These are phyloP conservation scores for Phytophthora melonis DNA, from an alignment of 352 stramenopile species.

Conservation along the genomic window DNA sequence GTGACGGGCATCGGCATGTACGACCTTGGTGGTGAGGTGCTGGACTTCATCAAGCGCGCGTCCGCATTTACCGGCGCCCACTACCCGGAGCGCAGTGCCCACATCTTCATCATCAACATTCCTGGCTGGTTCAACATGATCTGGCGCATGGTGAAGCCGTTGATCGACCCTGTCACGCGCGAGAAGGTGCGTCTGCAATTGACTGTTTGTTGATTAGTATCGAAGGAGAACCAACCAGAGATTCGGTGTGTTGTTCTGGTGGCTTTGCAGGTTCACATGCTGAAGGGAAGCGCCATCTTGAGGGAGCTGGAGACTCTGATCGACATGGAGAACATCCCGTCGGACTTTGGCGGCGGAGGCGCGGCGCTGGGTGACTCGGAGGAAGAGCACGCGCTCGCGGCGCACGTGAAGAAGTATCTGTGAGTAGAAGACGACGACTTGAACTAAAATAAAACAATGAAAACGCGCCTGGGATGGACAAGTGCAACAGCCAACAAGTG, in stretches of 20 bases:
- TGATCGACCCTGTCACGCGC: conserved; percentile 94
- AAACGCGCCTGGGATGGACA: conserved; percentile 22
- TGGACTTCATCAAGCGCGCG: conserved; percentile 91
- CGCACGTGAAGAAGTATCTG: conserved; percentile 81
- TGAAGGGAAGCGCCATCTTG: conserved; percentile 84
- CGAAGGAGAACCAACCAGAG: background rate
- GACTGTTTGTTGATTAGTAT: background rate
- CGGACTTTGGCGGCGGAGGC: conserved; percentile 74
- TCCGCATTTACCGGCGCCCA: conserved; percentile 91
- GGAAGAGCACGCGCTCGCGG: conserved; percentile 71
- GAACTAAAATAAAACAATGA: conserved; percentile 32
- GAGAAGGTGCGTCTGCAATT: conserved; percentile 84
- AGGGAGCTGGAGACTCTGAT: conserved; percentile 79
- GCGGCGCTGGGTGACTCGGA: conserved; percentile 67
- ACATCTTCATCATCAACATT: conserved; percentile 97
- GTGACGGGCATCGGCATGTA: conserved; percentile 90
- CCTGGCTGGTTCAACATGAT: conserved; percentile 95
- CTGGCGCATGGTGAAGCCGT: conserved; percentile 94
- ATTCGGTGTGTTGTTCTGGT: conserved; percentile 14
- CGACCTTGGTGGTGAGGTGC: conserved; percentile 85
- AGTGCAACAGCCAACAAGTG: conserved; percentile 3
- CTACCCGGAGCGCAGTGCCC: conserved; percentile 94
- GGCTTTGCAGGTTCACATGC: conserved; percentile 73
- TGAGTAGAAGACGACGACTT: conserved; percentile 18
- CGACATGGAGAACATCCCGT: conserved; percentile 72